Conservation (phyloP, 441 rosid species). For the Erysimum cheiri region DNA sequence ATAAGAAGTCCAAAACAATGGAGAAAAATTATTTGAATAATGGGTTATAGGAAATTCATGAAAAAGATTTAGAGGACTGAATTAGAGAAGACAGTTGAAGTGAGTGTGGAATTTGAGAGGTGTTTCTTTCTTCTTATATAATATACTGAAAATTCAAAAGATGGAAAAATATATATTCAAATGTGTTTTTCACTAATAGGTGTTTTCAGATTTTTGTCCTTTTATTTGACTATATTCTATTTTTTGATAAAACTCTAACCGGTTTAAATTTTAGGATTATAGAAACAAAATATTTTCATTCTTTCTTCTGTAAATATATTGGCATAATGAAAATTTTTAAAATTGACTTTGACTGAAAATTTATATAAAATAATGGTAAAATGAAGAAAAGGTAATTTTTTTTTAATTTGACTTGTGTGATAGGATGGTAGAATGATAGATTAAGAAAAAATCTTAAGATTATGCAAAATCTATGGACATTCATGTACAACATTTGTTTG, state of each 20-base stretch:
- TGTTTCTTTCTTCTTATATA: not conserved
- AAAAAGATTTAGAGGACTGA: not conserved
- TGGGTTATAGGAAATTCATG: not conserved
- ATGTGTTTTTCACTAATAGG: not conserved
- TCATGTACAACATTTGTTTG: not conserved
- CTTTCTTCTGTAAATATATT: not conserved
- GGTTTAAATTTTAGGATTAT: not conserved
- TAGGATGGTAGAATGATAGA: not conserved
- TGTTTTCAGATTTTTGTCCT: not conserved
- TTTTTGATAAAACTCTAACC: not conserved
- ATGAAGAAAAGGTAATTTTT: not conserved
- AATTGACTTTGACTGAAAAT: not conserved
- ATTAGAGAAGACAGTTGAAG: not conserved
- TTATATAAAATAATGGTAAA: not conserved
- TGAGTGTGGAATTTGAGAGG: not conserved
- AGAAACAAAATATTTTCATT: not conserved
- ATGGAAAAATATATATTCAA: not conserved
- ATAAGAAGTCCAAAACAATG: no score
- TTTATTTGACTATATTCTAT: not conserved
- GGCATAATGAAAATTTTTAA: not conserved
- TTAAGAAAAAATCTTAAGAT: not conserved
- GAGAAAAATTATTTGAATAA: not conserved
- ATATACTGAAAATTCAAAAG: not conserved
- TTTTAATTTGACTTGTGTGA: not conserved
- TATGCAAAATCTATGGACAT: not conserved